Evolutionary conservation across 192 early-diverging fungal species (phyloP), one percentile per base, ranked within the genome.

Genomic region (Chytriomyces hyalinus): DNA sequence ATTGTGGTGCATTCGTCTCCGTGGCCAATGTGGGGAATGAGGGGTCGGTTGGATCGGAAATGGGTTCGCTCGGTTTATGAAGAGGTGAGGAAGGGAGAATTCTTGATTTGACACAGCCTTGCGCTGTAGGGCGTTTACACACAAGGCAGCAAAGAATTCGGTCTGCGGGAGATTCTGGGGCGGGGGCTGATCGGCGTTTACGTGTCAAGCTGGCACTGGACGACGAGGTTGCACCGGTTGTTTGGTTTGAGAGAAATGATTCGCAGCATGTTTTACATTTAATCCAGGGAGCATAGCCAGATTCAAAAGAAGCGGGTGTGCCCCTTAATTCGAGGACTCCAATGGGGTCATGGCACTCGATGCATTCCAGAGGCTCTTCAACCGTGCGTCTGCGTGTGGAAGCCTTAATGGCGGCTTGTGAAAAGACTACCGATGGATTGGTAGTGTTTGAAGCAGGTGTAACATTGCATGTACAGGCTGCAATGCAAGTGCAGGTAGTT

Each of bases 321-420:
- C 78, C 78, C 13, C 78, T 61, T 10, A 79, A 46, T 43, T 79
- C 70, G 11, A 79, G 65, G 28, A 74, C 26, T 9, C 78, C 78
- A n/a, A 79, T 73, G 9, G 46, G 8, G 22, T 63, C 24, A 22
- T 44, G n/a, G 45, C 78, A 73, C 8, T 24, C 10, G n/a, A 74
- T 67, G 48, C 78, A 79, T 45, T 15, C 36, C 17, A 64, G 49
- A 7, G 78, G 36, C 46, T 79, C 78, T 74, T 79, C 78, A 28
- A 79, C 78, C 6, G 78, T 79, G 10, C 68, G 20, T 20, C 78
- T 26, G 6, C 78, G 70, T 36, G 44, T 79, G 6, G 71, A 74
- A 5, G 78, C 78, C 24, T 74, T 73, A 20, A 50, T 65, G 46
- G 78, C 78, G 20, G 78, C 78, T 67, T 79, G 78, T 49, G 78